Base-by-base conservation (phyloP, 352 stramenopile genomes). In the Pilasporangium apinafurcum region DNA sequence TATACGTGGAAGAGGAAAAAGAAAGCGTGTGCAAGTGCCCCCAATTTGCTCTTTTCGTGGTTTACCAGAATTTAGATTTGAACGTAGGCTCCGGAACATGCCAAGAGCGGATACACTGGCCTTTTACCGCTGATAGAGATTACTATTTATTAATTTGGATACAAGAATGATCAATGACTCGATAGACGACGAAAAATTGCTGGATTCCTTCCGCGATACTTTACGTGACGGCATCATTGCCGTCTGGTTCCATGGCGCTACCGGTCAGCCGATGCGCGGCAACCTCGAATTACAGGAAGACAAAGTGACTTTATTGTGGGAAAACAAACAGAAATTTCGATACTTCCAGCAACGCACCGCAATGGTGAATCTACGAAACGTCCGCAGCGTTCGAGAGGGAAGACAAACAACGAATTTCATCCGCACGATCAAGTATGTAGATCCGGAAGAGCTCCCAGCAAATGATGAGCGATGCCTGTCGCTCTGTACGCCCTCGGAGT, bases 391-490 rank as follows among this genome's bases (percentile, higher is more conserved):
- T 29, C 63, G 78, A 12, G 67, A 69, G 5, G 81, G 81, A 10
- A 66, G 78, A 0, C 81, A 93, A 41, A 89, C 71, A 12, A 82
- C 71, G 6, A 93, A 86, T 22, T 79, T 93, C 38, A 65, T 91
- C 31, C 68, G 81, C 32, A 93, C 81, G 3, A 83, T 86, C 50
- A 93, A 93, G 54, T 93, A 87, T 44, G 36, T 93, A 14, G 40
- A 51, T 6, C 44, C 55, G 3, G 53, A 72, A 0, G 53, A 65
- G 8, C 51, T 90, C 9, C 65, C 76, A 0, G 48, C 46, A 5
- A 89, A 53, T 38, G 80, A 92, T 48, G 71, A 85, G n/a, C 65
- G 47, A 7, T 87, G 80, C 33, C 56, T 92, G 7, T 92, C 80
- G 26, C 48, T 92, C 18, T 81, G 66, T 27, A 32, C 21, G 10